Evolutionary conservation across 2,329 filamentous ascomycete genomes (phyloP).

Genomic region (Fusarium ramigenum): DNA sequence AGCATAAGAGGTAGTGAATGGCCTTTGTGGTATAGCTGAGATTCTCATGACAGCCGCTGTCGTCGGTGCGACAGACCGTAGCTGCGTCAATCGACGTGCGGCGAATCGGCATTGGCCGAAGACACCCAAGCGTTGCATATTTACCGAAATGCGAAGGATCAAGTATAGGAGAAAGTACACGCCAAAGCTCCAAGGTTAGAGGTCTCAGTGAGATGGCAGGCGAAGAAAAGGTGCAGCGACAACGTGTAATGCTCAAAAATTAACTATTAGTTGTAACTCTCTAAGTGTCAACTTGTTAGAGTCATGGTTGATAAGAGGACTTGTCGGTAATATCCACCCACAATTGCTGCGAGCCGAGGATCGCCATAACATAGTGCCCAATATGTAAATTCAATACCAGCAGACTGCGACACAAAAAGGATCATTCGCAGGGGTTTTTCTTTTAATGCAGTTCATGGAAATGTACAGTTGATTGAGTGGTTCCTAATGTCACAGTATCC

Average conservation of each 20-base stretch:
- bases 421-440: not conserved
- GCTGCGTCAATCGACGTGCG: constrained; percentile 32
- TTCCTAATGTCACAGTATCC: constrained; percentile 33
- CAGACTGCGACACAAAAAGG: not conserved
- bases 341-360: constrained; percentile 28
- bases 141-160: not conserved
- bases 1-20: constrained; percentile 24
- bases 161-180: not conserved
- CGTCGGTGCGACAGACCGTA: constrained; percentile 25
- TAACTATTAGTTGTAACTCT: not conserved
- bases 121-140: constrained; percentile 40
- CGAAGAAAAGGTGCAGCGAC: not conserved
- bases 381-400: not conserved
- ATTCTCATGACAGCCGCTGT: constrained; percentile 4
- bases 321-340: constrained; percentile 40
- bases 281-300: constrained; percentile 4
- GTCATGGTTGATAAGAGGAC: constrained; percentile 34
- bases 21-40: constrained; percentile 1
- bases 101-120: constrained; percentile 42
- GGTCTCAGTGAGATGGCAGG: not conserved
- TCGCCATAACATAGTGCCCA: constrained; percentile 16
- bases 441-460: not conserved
- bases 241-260: not conserved
- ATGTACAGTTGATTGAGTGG: constrained; percentile 45
- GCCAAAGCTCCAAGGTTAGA: not conserved